Evolutionary conservation across 306 rosid genomes (phyloP).

Genomic region (Pyrus pyrifolia): DNA sequence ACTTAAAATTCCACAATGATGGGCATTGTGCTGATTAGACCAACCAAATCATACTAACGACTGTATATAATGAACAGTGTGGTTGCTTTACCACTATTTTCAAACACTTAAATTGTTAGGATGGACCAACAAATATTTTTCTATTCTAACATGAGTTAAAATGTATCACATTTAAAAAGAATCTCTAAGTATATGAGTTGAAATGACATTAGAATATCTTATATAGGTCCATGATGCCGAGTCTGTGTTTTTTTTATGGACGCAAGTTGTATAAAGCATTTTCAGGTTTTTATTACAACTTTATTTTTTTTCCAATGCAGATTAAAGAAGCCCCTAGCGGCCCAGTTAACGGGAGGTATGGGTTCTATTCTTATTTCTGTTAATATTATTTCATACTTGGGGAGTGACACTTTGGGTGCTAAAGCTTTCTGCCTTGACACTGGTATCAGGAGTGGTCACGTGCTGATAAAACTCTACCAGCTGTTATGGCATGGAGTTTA

Average conservation of each 20-base stretch:
- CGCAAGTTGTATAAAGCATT: background rate
- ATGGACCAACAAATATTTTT: too few species aligned
- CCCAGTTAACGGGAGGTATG: slow-evolving; percentile 27
- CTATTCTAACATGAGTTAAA: too few species aligned
- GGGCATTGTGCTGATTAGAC: background rate
- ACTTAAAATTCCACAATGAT: background rate
- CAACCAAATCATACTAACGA: background rate
- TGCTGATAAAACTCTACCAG: background rate
- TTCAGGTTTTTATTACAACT: background rate
- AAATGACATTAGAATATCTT: background rate
- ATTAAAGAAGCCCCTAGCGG: slow-evolving; percentile 24
- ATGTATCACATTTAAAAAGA: background rate
- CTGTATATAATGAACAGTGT: background rate
- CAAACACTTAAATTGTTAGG: too few species aligned
- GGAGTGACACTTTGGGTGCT: background rate
- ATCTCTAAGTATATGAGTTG: background rate
- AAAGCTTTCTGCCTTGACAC: background rate
- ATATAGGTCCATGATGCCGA: background rate
- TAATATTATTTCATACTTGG: background rate
- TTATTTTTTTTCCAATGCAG: slow-evolving; percentile 24
- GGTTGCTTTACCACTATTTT: background rate
- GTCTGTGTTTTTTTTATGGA: background rate
- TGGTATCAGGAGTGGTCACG: background rate
- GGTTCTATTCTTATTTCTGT: background rate
- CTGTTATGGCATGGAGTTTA: background rate